These are phyloP conservation scores for Aspergillus kassunensis DNA, from an alignment of 495 filamentous ascomycete genomes.

Conservation along the genomic window DNA sequence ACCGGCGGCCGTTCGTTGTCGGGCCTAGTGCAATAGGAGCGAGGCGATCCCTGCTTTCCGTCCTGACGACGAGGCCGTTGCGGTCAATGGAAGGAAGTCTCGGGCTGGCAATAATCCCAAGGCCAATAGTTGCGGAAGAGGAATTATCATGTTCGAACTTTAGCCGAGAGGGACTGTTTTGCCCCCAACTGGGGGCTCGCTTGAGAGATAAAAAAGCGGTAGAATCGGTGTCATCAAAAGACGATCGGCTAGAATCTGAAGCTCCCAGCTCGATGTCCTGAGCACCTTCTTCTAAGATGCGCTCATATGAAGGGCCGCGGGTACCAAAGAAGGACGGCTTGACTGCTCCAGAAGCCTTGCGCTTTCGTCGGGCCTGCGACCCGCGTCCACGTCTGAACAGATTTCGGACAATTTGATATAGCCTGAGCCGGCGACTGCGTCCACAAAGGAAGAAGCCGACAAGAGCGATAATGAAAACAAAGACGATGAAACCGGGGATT, in stretches of 20 bases:
- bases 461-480: constrained; percentile 67
- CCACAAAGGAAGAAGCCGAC: constrained; percentile 62
- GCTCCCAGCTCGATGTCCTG: constrained; percentile 68
- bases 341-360: constrained; percentile 46
- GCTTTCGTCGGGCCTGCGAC: constrained; percentile 48
- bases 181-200: constrained; percentile 39
- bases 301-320: constrained; percentile 68
- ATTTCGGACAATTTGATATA: constrained; percentile 56
- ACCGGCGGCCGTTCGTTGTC: constrained; percentile 43
- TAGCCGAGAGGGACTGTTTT: constrained; percentile 35
- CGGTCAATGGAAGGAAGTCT: constrained; percentile 59
- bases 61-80: constrained; percentile 69
- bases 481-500: constrained; percentile 69
- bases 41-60: constrained; percentile 76
- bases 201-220: constrained; percentile 28
- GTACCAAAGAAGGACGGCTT: constrained; percentile 52
- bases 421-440: constrained; percentile 64
- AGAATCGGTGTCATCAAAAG: constrained; percentile 42
- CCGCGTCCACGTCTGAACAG: constrained; percentile 48
- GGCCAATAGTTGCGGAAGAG: constrained; percentile 43
- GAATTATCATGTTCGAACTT: constrained; percentile 59
- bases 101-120: constrained; percentile 46
- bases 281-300: constrained; percentile 75
- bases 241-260: constrained; percentile 54
- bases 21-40: constrained; percentile 40